A percentile compares a stretch with the other conserved stretches of the same genome.
Conservation (phyloP, 2,329 filamentous ascomycete genomes). For the Xylaria sp. region DNA sequence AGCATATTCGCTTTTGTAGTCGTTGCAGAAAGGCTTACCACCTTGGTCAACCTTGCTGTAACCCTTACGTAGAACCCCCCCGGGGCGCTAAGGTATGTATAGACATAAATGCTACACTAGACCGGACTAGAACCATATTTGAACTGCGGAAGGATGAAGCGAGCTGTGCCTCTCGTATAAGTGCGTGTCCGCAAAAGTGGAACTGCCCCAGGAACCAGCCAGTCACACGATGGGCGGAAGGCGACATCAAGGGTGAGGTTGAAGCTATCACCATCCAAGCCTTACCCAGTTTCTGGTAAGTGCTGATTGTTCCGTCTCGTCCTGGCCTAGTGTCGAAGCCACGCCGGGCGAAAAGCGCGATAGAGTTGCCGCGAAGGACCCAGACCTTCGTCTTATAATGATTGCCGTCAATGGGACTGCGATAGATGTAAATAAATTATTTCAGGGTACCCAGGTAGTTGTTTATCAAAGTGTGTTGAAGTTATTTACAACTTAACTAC, state of each 20-base stretch:
- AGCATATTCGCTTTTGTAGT: no score
- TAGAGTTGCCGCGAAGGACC: conserved; percentile 8
- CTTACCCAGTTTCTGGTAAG: conserved; percentile 27
- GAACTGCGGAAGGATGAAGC: conserved; percentile 25
- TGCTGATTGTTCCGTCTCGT: conserved; percentile 8
- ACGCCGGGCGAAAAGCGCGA: not conserved
- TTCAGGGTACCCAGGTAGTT: not conserved
- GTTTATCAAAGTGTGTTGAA: not conserved
- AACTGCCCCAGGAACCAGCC: not conserved
- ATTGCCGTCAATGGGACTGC: not conserved
- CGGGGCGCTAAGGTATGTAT: no score
- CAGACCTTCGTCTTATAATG: conserved; percentile 12
- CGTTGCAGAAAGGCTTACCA: no score
- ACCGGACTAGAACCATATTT: conserved; percentile 2
- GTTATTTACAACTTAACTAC: conserved; percentile 6
- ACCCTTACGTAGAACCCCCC: no score
- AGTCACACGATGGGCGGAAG: not conserved
- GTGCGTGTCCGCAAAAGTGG: conserved; percentile 4
- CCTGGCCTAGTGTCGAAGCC: conserved; percentile 4
- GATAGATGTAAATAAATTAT: not conserved
- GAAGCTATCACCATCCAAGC: conserved; percentile 27
- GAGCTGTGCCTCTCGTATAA: conserved; percentile 35
- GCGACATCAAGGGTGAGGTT: conserved; percentile 2
- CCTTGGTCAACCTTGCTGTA: no score
- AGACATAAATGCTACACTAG: not conserved